Conservation (phyloP, 768 basidiomycete species). For the Xanthoconium stramineum region DNA sequence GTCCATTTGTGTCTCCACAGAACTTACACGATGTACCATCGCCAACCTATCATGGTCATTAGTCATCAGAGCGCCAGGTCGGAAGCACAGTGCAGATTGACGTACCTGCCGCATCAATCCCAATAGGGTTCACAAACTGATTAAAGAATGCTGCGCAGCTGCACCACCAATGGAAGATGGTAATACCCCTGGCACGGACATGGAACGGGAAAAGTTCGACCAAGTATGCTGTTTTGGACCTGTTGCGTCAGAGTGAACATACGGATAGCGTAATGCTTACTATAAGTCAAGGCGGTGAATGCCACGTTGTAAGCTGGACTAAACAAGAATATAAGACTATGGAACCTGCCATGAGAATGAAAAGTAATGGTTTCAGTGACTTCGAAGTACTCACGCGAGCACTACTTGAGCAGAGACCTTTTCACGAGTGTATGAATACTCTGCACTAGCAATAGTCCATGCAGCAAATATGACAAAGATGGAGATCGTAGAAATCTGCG, state of each 20-base stretch:
- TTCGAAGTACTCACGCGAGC: background rate
- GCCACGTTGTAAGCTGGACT: background rate
- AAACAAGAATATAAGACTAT: slow-evolving; percentile 1
- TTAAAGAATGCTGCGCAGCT: no score
- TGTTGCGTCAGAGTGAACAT: background rate
- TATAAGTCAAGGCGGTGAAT: background rate
- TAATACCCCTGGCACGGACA: no score
- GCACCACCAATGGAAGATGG: no score
- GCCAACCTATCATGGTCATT: no score
- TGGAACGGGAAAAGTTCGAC: no score
- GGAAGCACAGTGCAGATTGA: no score
- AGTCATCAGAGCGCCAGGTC: no score
- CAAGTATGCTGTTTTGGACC: no score
- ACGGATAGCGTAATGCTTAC: background rate
- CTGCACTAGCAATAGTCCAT: slow-evolving; percentile 6
- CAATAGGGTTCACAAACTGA: no score
- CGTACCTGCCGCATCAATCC: no score
- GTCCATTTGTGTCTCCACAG: background rate
- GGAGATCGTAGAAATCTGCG: background rate
- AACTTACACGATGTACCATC: no score
- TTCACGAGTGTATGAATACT: background rate
- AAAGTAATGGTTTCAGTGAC: no score
- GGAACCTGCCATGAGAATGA: background rate
- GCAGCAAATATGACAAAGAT: background rate
- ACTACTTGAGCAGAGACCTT: background rate